phyloP scores from a whole-genome alignment of 2,329 filamentous ascomycete genomes.

The Penicillium frequentans region DNA sequence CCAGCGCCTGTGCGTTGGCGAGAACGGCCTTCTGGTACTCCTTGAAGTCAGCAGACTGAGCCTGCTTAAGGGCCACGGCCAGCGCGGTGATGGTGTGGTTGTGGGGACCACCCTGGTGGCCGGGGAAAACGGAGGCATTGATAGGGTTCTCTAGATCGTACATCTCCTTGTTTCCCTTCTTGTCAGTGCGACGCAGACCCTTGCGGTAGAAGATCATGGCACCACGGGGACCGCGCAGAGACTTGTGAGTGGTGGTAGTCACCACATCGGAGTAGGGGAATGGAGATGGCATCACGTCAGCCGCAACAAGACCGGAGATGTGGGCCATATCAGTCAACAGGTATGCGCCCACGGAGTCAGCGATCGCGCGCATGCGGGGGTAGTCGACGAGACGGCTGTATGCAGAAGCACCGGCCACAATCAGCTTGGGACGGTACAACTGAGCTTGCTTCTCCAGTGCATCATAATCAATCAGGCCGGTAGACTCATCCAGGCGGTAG shows the following conservation, averaged over 20 bases:
- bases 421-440: constrained; percentile 92
- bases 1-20: constrained; percentile 88
- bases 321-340: constrained; percentile 98
- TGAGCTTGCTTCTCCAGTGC: constrained; percentile 84
- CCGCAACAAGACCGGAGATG: constrained; percentile 93
- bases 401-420: constrained; percentile 94
- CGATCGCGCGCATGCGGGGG: constrained; percentile 91
- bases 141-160: constrained; percentile 96
- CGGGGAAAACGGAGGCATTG: constrained; percentile 99
- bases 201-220: constrained; percentile 99
- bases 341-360: constrained; percentile 90
- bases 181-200: constrained; percentile 87
- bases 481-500: constrained; percentile 74
- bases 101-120: constrained; percentile 97
- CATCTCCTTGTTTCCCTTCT: constrained; percentile 83
- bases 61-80: constrained; percentile 92
- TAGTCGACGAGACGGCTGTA: constrained; percentile 99
- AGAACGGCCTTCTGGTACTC: constrained; percentile 91
- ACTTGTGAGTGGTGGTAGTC: constrained; percentile 99
- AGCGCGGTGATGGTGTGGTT: constrained; percentile 99
- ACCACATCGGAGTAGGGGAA: constrained; percentile 94
- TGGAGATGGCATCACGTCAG: constrained; percentile 88
- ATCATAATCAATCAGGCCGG: constrained; percentile 97
- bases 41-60: constrained; percentile 85
- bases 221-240: constrained; percentile 91